These are phyloP conservation scores for Dictyostelium brefeldianum DNA, from an alignment of 78 protist genomes.

Conservation along the genomic window DNA sequence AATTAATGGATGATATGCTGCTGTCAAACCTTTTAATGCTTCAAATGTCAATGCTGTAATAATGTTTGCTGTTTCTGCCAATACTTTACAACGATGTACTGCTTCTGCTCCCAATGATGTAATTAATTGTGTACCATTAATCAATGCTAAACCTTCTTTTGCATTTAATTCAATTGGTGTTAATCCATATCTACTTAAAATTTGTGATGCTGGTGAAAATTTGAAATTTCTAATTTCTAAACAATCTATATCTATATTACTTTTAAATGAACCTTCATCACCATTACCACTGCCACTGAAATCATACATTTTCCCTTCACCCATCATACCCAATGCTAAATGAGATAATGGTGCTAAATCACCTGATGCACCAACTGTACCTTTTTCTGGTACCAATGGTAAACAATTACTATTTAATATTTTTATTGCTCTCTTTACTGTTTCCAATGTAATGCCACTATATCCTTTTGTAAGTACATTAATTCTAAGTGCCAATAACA, in stretches of 20 bases:
- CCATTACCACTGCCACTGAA: not conserved
- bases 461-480: conserved; percentile 91
- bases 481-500: conserved; percentile 90
- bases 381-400: conserved; percentile 90
- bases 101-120: conserved; percentile 83
- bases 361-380: conserved; percentile 96
- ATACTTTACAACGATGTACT: conserved; percentile 24
- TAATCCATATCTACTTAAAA: not conserved
- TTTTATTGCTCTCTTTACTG: conserved; percentile 68
- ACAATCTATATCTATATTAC: not conserved
- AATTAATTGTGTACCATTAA: conserved; percentile 96
- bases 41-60: conserved; percentile 93
- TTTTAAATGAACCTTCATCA: not conserved
- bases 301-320: conserved; percentile 88
- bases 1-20: conserved; percentile 81
- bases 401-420: conserved; percentile 86
- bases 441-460: conserved; percentile 82
- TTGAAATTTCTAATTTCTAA: conserved; percentile 16
- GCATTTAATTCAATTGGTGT: conserved; percentile 79
- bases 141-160: conserved; percentile 95
- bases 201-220: conserved; percentile 18
- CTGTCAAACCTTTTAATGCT: conserved; percentile 87
- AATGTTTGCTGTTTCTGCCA: conserved; percentile 75
- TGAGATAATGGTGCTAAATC: conserved; percentile 97
- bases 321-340: conserved; percentile 91